phyloP scores from a whole-genome alignment of 2,329 filamentous ascomycete genomes.

The Pyrenophora tritici-repentis region DNA sequence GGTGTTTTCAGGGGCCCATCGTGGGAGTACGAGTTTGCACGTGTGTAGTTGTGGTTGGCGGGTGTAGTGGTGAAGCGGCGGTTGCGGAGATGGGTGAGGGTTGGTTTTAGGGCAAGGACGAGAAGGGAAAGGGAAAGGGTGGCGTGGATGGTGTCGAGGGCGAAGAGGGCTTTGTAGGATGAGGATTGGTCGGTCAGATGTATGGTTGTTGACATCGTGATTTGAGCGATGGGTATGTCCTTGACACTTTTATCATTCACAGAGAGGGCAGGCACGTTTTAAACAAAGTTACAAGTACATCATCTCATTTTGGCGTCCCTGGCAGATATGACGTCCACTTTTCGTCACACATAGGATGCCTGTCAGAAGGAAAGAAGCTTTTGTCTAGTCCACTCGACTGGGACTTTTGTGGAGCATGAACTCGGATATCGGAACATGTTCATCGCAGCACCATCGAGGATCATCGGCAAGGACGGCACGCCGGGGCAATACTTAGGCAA shows the following conservation, averaged over 20 bases:
- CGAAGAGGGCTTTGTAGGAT: slow-evolving; percentile 10
- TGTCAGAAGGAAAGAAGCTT: too few species aligned
- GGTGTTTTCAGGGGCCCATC: slow-evolving; percentile 5
- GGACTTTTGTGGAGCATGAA: background rate
- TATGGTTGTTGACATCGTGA: slow-evolving; percentile 1
- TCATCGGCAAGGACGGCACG: slow-evolving; percentile 1
- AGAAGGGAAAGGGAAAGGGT: slow-evolving; percentile 2
- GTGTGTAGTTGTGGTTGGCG: background rate
- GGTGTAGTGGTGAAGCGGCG: slow-evolving; percentile 1
- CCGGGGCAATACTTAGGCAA: too few species aligned
- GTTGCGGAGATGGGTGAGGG: slow-evolving; percentile 2
- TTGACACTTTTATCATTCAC: too few species aligned
- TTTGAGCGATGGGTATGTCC: background rate
- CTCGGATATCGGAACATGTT: background rate
- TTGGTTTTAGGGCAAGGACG: slow-evolving; percentile 2
- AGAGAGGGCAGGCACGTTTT: background rate
- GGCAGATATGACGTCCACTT: background rate
- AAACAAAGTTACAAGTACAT: background rate
- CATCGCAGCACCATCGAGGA: too few species aligned
- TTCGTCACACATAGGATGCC: background rate
- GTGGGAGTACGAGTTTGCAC: background rate
- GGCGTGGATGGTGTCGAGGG: slow-evolving; percentile 7
- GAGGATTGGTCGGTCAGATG: slow-evolving; percentile 1
- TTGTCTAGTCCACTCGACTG: too few species aligned
- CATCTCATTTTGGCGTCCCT: background rate